A percentile compares a stretch with the other conserved stretches of the same genome.
Conservation (phyloP, 2,329 filamentous ascomycete genomes). For the Hypoxylon sp. region DNA sequence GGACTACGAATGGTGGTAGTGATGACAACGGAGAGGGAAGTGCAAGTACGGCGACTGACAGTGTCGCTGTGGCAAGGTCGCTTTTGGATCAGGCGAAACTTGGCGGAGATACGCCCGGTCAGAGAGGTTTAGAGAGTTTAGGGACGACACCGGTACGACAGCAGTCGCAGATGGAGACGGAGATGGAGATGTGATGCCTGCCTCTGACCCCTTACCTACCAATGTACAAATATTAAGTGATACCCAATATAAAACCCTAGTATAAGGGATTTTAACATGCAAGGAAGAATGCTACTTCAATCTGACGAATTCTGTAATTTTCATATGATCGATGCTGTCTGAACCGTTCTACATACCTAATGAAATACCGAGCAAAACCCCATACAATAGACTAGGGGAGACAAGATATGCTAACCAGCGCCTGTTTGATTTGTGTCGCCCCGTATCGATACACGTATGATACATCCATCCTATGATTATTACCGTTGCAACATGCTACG, state of each 20-base stretch:
- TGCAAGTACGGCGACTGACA: conserved; percentile 8
- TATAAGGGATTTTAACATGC: not conserved
- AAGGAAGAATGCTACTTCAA: no score
- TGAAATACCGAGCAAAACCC: conserved; percentile 22
- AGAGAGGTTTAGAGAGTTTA: conserved; percentile 58
- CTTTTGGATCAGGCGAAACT: conserved; percentile 40
- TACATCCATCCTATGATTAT: conserved; percentile 30
- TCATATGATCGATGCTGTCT: conserved; percentile 7
- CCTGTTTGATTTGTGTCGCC: conserved; percentile 18
- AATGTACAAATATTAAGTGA: conserved; percentile 16
- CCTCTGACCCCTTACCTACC: no score
- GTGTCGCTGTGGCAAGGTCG: conserved; percentile 40
- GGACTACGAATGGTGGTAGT: not conserved
- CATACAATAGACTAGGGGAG: not conserved
- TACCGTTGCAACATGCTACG: conserved; percentile 1
- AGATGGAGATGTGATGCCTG: conserved; percentile 36
- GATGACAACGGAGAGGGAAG: conserved; percentile 2
- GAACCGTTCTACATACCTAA: conserved; percentile 31
- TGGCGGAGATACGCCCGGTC: conserved; percentile 37
- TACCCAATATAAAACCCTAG: conserved; percentile 18
- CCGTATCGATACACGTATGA: conserved; percentile 37
- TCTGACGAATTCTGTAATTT: conserved; percentile 10
- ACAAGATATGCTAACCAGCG: conserved; percentile 35
- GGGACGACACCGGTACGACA: conserved; percentile 54
- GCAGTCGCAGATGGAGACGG: conserved; percentile 45